A percentile compares a stretch with the other conserved stretches of the same genome.
Conservation (phyloP, 176 grass and related monocot genomes). For the Eremochloa ophiuroides region DNA sequence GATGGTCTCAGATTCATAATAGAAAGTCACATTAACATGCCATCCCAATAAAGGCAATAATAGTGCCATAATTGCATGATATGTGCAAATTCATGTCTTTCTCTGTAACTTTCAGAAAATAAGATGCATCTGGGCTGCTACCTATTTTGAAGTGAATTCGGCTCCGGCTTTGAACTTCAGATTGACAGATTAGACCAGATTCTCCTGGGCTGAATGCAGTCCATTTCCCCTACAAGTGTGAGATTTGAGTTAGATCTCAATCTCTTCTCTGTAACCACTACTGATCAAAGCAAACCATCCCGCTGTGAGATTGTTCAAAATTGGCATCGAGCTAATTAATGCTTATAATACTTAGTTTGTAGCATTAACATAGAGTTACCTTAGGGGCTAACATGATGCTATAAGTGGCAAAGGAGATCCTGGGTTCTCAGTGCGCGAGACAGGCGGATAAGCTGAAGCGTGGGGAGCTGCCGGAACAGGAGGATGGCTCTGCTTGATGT, state of each 20-base stretch:
- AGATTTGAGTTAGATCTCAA: background rate
- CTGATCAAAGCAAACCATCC: no score
- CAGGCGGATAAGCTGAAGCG: no score
- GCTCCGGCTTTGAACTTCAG: background rate
- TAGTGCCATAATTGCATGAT: background rate
- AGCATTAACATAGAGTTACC: no score
- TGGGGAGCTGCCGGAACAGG: no score
- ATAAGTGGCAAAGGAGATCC: no score
- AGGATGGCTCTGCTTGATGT: no score
- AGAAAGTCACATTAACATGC: background rate
- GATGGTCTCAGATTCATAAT: background rate
- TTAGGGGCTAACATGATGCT: no score
- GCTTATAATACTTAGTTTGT: no score
- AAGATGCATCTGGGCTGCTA: background rate
- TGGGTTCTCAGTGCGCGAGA: no score
- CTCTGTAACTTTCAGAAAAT: conserved; percentile 1
- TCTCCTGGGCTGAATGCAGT: background rate
- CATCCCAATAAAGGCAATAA: background rate
- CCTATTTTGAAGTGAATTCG: background rate
- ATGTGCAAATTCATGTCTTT: background rate
- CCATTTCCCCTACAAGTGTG: background rate
- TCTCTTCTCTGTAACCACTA: no score
- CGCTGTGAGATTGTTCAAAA: no score
- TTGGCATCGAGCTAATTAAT: no score
- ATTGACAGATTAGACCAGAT: background rate